Conservation (phyloP, 2,329 filamentous ascomycete species). For the Fusarium citri region DNA sequence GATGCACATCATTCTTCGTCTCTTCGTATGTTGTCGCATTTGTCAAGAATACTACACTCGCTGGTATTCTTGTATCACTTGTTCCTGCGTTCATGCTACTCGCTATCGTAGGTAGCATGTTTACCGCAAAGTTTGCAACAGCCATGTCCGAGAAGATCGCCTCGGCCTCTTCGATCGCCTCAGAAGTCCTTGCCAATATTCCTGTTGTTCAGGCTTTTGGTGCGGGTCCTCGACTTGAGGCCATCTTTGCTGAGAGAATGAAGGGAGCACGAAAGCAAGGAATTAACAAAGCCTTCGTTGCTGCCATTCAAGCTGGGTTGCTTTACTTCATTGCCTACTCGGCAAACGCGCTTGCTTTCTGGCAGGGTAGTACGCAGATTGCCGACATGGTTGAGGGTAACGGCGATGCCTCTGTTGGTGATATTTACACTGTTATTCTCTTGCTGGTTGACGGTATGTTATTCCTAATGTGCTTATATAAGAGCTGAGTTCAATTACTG, state of each 20-base stretch:
- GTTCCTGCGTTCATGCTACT: conserved; percentile 72
- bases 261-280: conserved; percentile 62
- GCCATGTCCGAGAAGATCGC: conserved; percentile 65
- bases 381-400: conserved; percentile 53
- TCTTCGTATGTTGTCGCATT: conserved; percentile 76
- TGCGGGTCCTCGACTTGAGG: conserved; percentile 68
- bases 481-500: not conserved
- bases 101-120: conserved; percentile 66
- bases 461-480: not conserved
- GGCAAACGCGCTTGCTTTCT: conserved; percentile 75
- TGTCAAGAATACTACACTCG: conserved; percentile 70
- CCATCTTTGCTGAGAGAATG: conserved; percentile 67
- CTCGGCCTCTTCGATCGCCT: conserved; percentile 71
- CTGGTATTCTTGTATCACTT: conserved; percentile 72
- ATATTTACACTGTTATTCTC: conserved; percentile 73
- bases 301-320: conserved; percentile 68
- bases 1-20: conserved; percentile 72
- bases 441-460: conserved; percentile 68
- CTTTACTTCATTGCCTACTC: conserved; percentile 76
- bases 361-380: conserved; percentile 70
- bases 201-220: conserved; percentile 73
- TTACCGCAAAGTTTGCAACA: conserved; percentile 62
- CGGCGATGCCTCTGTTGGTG: conserved; percentile 54
- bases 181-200: conserved; percentile 70
- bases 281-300: conserved; percentile 67